Evolutionary conservation across 1,284 basidiomycete genomes (phyloP), one percentile per base, ranked within the genome.

Genomic region (Naganishia sp.): DNA sequence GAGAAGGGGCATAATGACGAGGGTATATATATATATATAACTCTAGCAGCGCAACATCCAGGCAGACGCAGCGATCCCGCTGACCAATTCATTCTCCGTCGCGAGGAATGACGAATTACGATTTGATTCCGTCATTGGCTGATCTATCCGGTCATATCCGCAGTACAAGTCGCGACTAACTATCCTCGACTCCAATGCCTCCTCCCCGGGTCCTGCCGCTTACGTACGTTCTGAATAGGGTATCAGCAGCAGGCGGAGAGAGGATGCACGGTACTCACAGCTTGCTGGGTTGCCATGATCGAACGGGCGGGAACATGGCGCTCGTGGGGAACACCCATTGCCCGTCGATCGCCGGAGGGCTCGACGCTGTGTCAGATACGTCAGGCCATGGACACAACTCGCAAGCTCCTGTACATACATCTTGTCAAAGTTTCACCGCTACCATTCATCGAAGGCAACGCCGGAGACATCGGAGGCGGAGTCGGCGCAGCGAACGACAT

Each of bases 321-420:
- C 77, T 78, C 74, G 78, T 80, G 11, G 79, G 77, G 72, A 79
- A 80, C 10, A 75, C 77, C 76, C 76, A 76, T 9, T 66, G 70
- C 9, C 79, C 79, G 10, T 76, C 74, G 0, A 77, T 75, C 2
- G 77, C 76, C 2, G 76, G 74, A 6, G 79, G 79, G 43, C 65
- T 67, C 10, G 65, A n/a, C 17, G 68, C 68, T 71, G 75, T 74
- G 46, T 67, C 68, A 9, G 3, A 28, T 1, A 13, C 18, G 13
- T 21, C 32, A 47, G 15, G 32, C 3, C 5, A 25, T 5, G 23
- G 6, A n/a, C 10, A 17, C 3, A 32, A 32, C 15, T 10, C n/a
- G 17, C 11, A 28, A 7, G 25, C n/a, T 6, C 2, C 3, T 7
- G 13, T 15, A 61, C 58, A 13, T 47, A 61, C 58, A 61, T 51